A percentile compares a stretch with the other conserved stretches of the same genome.
Evolutionary conservation across 176 grass and related monocot species (phyloP).

Genomic region (Areca catechu): DNA sequence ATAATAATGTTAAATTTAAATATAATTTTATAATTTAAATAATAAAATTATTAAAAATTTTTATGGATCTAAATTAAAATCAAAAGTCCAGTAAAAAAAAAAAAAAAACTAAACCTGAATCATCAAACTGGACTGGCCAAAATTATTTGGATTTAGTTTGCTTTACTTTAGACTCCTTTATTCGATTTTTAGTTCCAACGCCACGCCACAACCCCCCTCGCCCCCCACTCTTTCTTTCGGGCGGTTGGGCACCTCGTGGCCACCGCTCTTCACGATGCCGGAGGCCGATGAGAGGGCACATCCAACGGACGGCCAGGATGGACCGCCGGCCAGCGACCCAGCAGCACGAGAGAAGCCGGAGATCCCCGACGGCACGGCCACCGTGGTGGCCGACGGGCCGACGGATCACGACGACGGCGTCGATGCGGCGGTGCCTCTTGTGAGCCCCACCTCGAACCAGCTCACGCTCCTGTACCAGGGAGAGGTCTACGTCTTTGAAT

Average conservation of each 20-base stretch:
- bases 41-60: no score
- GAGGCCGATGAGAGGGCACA: conserved; percentile 28
- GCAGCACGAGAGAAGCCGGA: background rate
- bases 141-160: no score
- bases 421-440: conserved; percentile 27
- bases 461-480: conserved; percentile 67
- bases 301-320: conserved; percentile 29
- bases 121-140: no score
- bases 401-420: conserved; percentile 1
- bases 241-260: conserved; percentile 11
- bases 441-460: conserved; percentile 55
- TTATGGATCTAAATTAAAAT: no score
- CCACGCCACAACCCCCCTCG: no score
- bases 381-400: background rate
- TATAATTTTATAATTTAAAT: no score
- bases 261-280: conserved; percentile 36
- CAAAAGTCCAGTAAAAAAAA: no score
- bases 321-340: background rate
- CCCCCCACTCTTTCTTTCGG: background rate
- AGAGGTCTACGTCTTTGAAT: conserved; percentile 76
- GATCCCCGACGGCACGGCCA: conserved; percentile 4
- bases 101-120: no score
- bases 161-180: no score
- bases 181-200: no score
- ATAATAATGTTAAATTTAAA: no score